Evolutionary conservation across 176 grass and related monocot species (phyloP).

Genomic region (Cymbopogon citratus): DNA sequence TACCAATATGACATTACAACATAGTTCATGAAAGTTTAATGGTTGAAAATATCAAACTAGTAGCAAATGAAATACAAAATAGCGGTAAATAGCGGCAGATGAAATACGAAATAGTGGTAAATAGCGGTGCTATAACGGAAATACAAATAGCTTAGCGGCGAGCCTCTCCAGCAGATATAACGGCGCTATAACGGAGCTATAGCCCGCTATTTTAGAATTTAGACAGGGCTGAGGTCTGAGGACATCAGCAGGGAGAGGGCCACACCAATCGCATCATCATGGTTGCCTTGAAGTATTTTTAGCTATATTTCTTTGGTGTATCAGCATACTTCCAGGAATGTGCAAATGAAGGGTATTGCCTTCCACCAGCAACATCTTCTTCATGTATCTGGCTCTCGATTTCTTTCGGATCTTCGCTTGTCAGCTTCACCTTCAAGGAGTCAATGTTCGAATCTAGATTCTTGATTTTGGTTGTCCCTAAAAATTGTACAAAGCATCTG

Average conservation of each 20-base stretch:
- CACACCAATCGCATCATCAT: not conserved
- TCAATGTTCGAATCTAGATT: conserved; percentile 75
- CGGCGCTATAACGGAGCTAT: too few relatives aligned
- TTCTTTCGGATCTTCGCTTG: conserved; percentile 59
- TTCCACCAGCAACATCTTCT: conserved; percentile 57
- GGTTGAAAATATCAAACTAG: too few relatives aligned
- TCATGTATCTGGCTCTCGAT: conserved; percentile 38
- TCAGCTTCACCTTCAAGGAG: conserved; percentile 56
- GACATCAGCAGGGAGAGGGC: not conserved
- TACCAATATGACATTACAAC: too few relatives aligned
- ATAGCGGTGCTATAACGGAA: too few relatives aligned
- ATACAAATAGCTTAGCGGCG: too few relatives aligned
- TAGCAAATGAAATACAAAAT: too few relatives aligned
- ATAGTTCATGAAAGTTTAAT: too few relatives aligned
- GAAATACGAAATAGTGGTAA: too few relatives aligned
- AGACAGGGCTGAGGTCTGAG: too few relatives aligned
- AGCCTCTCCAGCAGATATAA: too few relatives aligned
- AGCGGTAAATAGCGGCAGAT: too few relatives aligned
- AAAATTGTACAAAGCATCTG: conserved; percentile 14
- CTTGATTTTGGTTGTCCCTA: conserved; percentile 78
- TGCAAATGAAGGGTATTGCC: conserved; percentile 33
- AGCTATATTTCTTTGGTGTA: conserved; percentile 41
- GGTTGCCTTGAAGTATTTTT: not conserved
- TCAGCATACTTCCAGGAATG: conserved; percentile 54
- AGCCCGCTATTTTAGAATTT: too few relatives aligned